Evolutionary conservation across 2,329 filamentous ascomycete species (phyloP).

Genomic region (Ramularia endophylla): DNA sequence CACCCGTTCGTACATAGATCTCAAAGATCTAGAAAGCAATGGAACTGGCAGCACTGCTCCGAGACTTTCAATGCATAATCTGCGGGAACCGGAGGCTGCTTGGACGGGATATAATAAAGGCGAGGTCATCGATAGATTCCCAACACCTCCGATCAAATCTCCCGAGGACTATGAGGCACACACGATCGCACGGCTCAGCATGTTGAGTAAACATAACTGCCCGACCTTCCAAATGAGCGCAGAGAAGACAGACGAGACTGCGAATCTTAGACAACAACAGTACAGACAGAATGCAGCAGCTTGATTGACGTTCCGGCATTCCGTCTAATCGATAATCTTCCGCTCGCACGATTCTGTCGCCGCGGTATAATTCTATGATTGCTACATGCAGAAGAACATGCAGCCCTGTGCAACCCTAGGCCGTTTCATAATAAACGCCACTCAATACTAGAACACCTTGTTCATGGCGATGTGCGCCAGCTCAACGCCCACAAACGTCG

Average conservation of each 20-base stretch:
- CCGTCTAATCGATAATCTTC: too few relatives aligned
- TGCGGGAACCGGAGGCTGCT: too few relatives aligned
- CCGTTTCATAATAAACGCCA: background rate
- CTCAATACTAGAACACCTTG: slow-evolving; percentile 53
- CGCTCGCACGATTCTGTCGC: slow-evolving; percentile 6
- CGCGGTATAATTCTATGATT: background rate
- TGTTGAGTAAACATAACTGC: background rate
- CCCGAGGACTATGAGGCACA: slow-evolving; percentile 20
- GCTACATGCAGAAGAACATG: background rate
- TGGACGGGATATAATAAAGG: too few relatives aligned
- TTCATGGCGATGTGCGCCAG: slow-evolving; percentile 77
- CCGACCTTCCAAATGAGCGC: background rate
- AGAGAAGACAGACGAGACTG: background rate
- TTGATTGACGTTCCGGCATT: slow-evolving; percentile 3
- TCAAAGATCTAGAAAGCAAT: too few relatives aligned
- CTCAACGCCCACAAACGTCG: slow-evolving; percentile 85
- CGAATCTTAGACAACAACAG: background rate
- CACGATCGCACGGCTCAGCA: slow-evolving; percentile 9
- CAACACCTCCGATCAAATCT: slow-evolving; percentile 10
- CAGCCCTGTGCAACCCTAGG: background rate
- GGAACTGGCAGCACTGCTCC: too few relatives aligned
- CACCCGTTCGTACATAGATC: too few relatives aligned
- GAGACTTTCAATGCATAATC: too few relatives aligned
- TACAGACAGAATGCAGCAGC: slow-evolving; percentile 6
- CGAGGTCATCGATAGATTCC: background rate